A percentile compares a stretch with the other conserved stretches of the same genome.
Conservation (phyloP, 2,329 filamentous ascomycete genomes). For the Teratosphaeria destructans region DNA sequence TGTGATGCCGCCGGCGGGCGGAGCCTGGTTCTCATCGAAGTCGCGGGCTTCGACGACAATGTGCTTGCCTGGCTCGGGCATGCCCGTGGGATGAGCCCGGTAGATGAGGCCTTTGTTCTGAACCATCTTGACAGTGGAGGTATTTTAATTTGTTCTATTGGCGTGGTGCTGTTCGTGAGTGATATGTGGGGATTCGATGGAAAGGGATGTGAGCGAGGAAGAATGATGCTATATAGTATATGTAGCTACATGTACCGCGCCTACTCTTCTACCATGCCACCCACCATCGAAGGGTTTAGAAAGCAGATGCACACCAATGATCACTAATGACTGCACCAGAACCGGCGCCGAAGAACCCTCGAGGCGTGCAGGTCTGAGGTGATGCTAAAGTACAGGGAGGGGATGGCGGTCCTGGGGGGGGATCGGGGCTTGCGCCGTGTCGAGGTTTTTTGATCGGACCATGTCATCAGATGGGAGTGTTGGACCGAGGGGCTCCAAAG, state of each 20-base stretch:
- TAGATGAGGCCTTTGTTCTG: slow-evolving; percentile 69
- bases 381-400: background rate
- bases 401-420: background rate
- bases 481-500: background rate
- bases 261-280: background rate
- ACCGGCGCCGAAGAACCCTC: background rate
- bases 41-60: slow-evolving; percentile 55
- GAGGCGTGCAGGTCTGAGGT: background rate
- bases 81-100: slow-evolving; percentile 49
- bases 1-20: slow-evolving; percentile 55
- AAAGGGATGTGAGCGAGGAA: background rate
- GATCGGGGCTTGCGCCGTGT: background rate
- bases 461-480: background rate
- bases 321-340: background rate
- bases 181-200: background rate
- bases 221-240: background rate
- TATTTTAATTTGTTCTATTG: slow-evolving; percentile 1
- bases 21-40: slow-evolving; percentile 55
- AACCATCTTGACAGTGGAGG: slow-evolving; percentile 31
- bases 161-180: background rate
- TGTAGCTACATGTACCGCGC: background rate
- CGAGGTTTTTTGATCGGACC: background rate
- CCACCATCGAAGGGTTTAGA: background rate
- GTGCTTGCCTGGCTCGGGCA: slow-evolving; percentile 61
- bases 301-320: background rate